phyloP scores from a whole-genome alignment of 768 basidiomycete species.

The Terana coerulea region DNA sequence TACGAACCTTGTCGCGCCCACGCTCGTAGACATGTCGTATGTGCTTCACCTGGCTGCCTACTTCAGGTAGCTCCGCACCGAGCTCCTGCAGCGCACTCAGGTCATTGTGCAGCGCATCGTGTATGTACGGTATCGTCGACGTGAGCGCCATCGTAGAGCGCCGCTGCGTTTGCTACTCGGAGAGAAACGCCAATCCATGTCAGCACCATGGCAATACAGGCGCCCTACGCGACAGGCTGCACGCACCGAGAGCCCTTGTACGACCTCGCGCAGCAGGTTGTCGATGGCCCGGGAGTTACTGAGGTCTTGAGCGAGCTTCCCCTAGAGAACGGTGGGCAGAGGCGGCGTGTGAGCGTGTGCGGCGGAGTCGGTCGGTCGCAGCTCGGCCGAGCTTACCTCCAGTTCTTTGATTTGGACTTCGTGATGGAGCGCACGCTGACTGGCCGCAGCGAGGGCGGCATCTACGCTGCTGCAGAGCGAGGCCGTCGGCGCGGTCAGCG shows the following conservation, averaged over 20 bases:
- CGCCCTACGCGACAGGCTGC: not conserved
- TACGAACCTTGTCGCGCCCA: constrained; percentile 59
- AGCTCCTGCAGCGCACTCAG: constrained; percentile 54
- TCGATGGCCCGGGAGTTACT: constrained; percentile 76
- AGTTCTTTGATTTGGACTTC: constrained; percentile 20
- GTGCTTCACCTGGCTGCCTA: constrained; percentile 56
- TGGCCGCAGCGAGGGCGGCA: constrained; percentile 12
- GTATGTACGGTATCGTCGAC: constrained; percentile 60
- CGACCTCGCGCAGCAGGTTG: constrained; percentile 61
- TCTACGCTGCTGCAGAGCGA: constrained; percentile 8
- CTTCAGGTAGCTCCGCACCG: constrained; percentile 54
- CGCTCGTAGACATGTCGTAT: constrained; percentile 69
- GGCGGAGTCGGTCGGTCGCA: not conserved
- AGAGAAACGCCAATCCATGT: too few species aligned
- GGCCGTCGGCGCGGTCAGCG: not conserved
- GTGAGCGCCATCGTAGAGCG: constrained; percentile 56
- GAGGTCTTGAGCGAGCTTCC: constrained; percentile 60
- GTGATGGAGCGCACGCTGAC: constrained; percentile 15
- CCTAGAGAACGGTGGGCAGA: constrained; percentile 35
- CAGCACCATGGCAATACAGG: not conserved
- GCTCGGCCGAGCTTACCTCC: constrained; percentile 14
- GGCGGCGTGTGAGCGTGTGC: not conserved
- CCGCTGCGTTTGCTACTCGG: constrained; percentile 48
- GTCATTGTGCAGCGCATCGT: constrained; percentile 57
- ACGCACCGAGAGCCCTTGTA: constrained; percentile 55